Evolutionary conservation across 2,329 filamentous ascomycete species (phyloP).

Genomic region (Septoria linicola): DNA sequence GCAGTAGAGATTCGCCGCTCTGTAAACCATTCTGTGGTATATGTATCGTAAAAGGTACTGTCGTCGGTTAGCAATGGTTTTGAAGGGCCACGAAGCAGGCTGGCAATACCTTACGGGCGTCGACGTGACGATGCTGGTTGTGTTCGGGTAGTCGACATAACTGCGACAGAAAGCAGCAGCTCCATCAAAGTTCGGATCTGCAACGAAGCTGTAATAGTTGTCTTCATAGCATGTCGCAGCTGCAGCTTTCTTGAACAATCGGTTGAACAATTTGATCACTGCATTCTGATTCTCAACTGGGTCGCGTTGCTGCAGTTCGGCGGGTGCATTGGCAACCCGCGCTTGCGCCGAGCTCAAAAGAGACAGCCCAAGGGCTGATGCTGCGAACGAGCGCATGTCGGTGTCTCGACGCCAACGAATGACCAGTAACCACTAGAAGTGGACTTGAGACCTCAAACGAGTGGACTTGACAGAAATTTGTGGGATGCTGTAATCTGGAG

Average conservation of each 20-base stretch:
- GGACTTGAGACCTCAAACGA: constrained; percentile 11
- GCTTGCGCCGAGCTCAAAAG: constrained; percentile 29
- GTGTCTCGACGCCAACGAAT: constrained; percentile 26
- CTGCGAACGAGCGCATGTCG: constrained; percentile 32
- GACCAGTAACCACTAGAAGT: constrained; percentile 21
- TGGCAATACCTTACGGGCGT: constrained; percentile 34
- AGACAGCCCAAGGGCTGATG: constrained; percentile 33
- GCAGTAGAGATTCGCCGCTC: constrained; percentile 24
- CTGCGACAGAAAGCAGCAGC: constrained; percentile 29
- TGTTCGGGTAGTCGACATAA: constrained; percentile 31
- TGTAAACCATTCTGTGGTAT: constrained; percentile 28
- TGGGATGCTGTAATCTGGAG: too few relatives aligned
- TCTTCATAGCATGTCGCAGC: constrained; percentile 21
- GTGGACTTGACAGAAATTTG: constrained; percentile 5
- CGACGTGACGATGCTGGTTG: constrained; percentile 29
- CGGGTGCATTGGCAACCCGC: constrained; percentile 26
- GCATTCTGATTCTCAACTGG: constrained; percentile 12
- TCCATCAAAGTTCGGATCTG: constrained; percentile 24
- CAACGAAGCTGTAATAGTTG: constrained; percentile 31
- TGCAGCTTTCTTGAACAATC: constrained; percentile 27
- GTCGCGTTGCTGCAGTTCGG: constrained; percentile 25
- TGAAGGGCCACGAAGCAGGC: not conserved
- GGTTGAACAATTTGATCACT: constrained; percentile 28
- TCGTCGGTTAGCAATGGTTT: constrained; percentile 2
- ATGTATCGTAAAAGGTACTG: constrained; percentile 24